Base-by-base conservation (phyloP, 495 filamentous ascomycete species). In the Podospora fimiseda region DNA sequence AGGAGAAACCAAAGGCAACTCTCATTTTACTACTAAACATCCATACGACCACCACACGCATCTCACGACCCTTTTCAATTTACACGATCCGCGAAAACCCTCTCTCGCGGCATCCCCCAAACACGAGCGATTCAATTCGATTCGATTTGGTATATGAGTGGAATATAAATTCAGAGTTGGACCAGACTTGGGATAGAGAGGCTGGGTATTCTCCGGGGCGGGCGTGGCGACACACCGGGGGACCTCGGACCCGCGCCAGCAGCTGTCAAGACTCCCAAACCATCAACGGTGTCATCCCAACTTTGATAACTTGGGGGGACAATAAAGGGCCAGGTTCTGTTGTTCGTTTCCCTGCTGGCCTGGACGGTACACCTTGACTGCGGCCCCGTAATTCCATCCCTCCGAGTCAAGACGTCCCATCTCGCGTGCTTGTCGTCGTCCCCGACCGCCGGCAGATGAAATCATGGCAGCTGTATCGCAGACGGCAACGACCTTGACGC, bases 381-480 rank as follows among this genome's bases (percentile, higher is more conserved):
- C 33, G 44, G n/a, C 48, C 20, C 46, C 45, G 37, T 56, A 52
- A 42, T 52, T 52, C 44, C 23, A 14, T 20, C 44, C 44, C 21
- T 16, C 16, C 19, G 16, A 46, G 43, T 46, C 43, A 46, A 27
- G 19, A 13, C 9, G 9, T 47, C 20, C 21, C 9, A 20, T 8
- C 21, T 13, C 33, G n/a, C 22, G n/a, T 13, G 22, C 23, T 33
- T 47, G 39, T 42, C 20, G 33, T 22, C 46, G 52, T 48, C 36
- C 42, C 48, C 48, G 56, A 41, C 55, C 53, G 47, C 52, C 39
- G 41, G 13, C 41, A 36, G 54, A 61, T 61, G 58, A 59, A 13
- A 60, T n/a, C n/a, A 80, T 80, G 77, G 74, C 77, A 56, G 65
- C 76, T 58, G 73, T 79, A 63, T 77, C 76, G 52, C 74, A 75